These are phyloP conservation scores for Telopea speciosissima DNA, from an alignment of 177 flowering plant genomes.

Conservation along the genomic window DNA sequence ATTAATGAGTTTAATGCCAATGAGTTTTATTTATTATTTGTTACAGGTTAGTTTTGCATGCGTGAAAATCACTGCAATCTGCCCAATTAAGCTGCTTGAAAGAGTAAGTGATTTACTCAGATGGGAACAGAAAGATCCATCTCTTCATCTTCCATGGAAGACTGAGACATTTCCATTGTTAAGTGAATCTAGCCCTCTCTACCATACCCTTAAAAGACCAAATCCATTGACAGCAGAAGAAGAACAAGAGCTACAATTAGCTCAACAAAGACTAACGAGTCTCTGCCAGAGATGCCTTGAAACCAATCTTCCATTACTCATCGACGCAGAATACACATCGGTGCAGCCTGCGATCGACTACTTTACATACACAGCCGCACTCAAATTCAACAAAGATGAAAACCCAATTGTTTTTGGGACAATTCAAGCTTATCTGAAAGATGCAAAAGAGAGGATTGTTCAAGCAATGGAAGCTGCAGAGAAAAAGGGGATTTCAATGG, in stretches of 20 bases:
- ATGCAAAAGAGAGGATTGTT: slow-evolving; percentile 60
- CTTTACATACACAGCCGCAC: slow-evolving; percentile 52
- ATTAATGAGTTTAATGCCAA: no score
- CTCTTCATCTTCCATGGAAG: slow-evolving; percentile 78
- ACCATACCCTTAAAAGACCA: slow-evolving; percentile 67
- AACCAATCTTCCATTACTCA: slow-evolving; percentile 39
- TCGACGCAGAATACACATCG: slow-evolving; percentile 83
- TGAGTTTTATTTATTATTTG: no score
- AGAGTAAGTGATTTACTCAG: slow-evolving; percentile 69
- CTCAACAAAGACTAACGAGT: slow-evolving; percentile 37
- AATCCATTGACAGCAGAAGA: slow-evolving; percentile 53
- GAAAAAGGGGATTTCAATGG: slow-evolving; percentile 55
- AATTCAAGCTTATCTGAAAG: slow-evolving; percentile 78
- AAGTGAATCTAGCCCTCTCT: slow-evolving; percentile 57
- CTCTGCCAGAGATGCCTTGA: slow-evolving; percentile 46
- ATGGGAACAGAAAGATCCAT: slow-evolving; percentile 68
- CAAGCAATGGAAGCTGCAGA: slow-evolving; percentile 47
- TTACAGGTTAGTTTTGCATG: slow-evolving; percentile 74
- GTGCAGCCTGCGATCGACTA: slow-evolving; percentile 90
- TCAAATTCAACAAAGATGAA: slow-evolving; percentile 31
- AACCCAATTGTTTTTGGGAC: slow-evolving; percentile 62
- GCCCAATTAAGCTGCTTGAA: slow-evolving; percentile 50
- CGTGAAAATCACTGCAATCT: slow-evolving; percentile 81
- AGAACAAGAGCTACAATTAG: slow-evolving; percentile 54
- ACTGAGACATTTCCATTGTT: slow-evolving; percentile 52